Evolutionary conservation across 2,329 filamentous ascomycete genomes (phyloP).

Genomic region (Cytospora piceicola): DNA sequence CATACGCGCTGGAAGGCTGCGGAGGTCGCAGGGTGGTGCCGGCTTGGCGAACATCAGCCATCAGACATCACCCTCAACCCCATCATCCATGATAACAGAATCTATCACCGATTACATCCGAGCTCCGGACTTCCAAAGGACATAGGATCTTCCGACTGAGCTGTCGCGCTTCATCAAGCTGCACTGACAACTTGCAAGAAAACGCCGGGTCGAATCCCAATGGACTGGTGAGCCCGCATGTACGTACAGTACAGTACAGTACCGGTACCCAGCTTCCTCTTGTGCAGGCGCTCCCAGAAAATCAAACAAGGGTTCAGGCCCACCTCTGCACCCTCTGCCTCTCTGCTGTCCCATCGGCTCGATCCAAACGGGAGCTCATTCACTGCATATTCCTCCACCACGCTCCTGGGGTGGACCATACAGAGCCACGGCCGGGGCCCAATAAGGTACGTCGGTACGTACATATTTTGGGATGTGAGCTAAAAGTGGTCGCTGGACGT

Average conservation of each 20-base stretch:
- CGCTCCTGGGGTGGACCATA: conserved; percentile 16
- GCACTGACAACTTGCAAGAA: conserved; percentile 15
- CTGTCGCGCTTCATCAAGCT: neutral
- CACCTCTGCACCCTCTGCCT: conserved; percentile 20
- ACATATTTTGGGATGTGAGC: neutral
- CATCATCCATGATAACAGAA: too few relatives aligned
- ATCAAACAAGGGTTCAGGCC: conserved; percentile 1
- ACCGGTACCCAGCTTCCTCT: neutral
- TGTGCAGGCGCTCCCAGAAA: conserved; percentile 11
- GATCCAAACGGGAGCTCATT: conserved; percentile 10
- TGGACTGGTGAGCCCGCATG: neutral
- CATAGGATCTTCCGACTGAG: neutral
- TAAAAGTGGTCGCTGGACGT: conserved; percentile 25
- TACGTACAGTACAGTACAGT: neutral
- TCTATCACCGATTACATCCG: too few relatives aligned
- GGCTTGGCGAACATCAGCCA: neutral
- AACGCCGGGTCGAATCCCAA: conserved; percentile 1
- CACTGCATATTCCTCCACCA: conserved; percentile 18
- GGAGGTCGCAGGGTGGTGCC: neutral
- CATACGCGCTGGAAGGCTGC: conserved; percentile 1
- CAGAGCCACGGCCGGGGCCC: conserved; percentile 8
- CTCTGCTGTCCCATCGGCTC: conserved; percentile 3
- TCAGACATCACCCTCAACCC: too few relatives aligned
- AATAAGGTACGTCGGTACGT: conserved; percentile 16
- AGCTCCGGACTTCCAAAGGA: neutral